phyloP scores from a whole-genome alignment of 2,329 filamentous ascomycete genomes.

The Botrytis elliptica region DNA sequence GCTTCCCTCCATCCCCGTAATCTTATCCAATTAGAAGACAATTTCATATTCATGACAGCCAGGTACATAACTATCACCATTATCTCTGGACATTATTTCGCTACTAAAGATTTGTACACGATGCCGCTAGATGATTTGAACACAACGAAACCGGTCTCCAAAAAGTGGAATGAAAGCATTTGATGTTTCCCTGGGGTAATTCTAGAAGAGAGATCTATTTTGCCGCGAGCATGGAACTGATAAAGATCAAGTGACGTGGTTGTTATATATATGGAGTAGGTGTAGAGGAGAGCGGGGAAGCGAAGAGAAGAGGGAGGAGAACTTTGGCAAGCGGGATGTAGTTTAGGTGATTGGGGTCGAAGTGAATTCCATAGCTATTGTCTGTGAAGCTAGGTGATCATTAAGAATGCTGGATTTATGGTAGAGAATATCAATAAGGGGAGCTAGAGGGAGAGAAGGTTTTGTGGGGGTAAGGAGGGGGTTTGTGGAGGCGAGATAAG shows the following conservation, averaged over 20 bases:
- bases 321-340: background rate
- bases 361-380: background rate
- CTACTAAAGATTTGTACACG: background rate
- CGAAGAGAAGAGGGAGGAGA: background rate
- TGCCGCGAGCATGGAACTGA: background rate
- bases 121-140: background rate
- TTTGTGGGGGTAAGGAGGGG: background rate
- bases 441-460: background rate
- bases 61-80: background rate
- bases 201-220: background rate
- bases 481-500: background rate
- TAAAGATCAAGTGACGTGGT: background rate
- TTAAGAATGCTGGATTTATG: accelerated
- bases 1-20: background rate
- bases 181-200: background rate
- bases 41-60: background rate
- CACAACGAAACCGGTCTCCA: background rate
- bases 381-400: background rate
- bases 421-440: background rate
- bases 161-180: background rate
- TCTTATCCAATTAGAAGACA: background rate
- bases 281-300: background rate
- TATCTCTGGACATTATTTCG: background rate
- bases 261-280: background rate
- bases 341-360: background rate